These are phyloP conservation scores for Handroanthus guayacan DNA, from an alignment of 257 asterid genomes.

Conservation along the genomic window DNA sequence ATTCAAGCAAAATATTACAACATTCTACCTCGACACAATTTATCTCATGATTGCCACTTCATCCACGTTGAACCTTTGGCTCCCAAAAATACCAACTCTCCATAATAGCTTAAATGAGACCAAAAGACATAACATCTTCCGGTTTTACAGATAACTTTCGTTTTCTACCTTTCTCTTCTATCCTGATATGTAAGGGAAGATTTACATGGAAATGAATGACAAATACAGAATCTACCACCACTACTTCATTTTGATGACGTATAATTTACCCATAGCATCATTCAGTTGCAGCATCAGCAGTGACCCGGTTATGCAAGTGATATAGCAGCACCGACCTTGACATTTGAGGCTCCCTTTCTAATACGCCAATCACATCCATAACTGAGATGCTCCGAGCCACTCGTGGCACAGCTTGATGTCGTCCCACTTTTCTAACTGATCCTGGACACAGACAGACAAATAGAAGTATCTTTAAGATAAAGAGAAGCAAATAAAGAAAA, in stretches of 20 bases:
- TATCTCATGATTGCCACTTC: too few species aligned
- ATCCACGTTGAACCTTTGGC: neutral
- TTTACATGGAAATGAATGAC: neutral
- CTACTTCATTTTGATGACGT: neutral
- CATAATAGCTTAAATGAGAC: neutral
- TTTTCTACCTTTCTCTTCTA: neutral
- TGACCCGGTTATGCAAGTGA: conserved; percentile 61
- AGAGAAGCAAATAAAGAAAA: neutral
- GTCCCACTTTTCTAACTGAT: conserved; percentile 60
- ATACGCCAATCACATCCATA: conserved; percentile 80
- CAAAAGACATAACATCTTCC: neutral
- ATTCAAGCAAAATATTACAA: too few species aligned
- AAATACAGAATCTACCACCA: neutral
- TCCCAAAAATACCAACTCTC: neutral
- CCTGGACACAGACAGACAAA: conserved; percentile 44
- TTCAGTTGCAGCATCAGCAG: conserved; percentile 43
- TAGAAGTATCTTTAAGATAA: neutral
- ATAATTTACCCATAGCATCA: conserved; percentile 10
- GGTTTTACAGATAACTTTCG: neutral
- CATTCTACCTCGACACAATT: too few species aligned
- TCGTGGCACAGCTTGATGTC: conserved; percentile 63
- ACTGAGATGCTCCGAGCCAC: conserved; percentile 70
- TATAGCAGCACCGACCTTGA: conserved; percentile 73
- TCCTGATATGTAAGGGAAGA: neutral
- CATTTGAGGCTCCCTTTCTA: conserved; percentile 97